These are phyloP conservation scores for Fusarium clavum DNA, from an alignment of 2,329 filamentous ascomycete species.

Conservation along the genomic window DNA sequence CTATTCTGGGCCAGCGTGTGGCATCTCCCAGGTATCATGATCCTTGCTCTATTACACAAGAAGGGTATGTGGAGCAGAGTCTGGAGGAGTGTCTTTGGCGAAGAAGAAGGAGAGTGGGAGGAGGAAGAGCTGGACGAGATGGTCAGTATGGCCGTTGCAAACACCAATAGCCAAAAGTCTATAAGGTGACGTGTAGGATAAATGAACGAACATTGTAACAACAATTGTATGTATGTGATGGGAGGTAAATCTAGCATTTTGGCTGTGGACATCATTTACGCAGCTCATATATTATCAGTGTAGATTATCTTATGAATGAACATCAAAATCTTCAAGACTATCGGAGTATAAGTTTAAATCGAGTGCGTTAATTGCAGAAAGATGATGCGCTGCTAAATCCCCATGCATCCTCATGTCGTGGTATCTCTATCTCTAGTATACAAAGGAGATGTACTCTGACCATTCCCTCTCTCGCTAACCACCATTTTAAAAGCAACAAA, in stretches of 20 bases:
- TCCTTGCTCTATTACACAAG: slow-evolving; percentile 91
- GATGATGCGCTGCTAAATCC: slow-evolving; percentile 26
- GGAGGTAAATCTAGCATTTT: slow-evolving; percentile 19
- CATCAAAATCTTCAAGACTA: background rate
- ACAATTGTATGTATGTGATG: slow-evolving; percentile 41
- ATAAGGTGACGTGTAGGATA: slow-evolving; percentile 33
- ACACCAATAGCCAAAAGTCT: slow-evolving; percentile 29
- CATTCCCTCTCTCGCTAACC: slow-evolving; percentile 25
- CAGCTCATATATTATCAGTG: slow-evolving; percentile 28
- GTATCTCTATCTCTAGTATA: slow-evolving; percentile 49
- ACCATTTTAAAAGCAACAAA: slow-evolving; percentile 34
- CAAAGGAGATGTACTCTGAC: slow-evolving; percentile 39
- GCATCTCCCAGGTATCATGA: slow-evolving; percentile 91
- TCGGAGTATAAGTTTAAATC: background rate
- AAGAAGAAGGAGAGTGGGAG: slow-evolving; percentile 67
- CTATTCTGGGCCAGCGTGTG: slow-evolving; percentile 98
- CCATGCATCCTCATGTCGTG: slow-evolving; percentile 33
- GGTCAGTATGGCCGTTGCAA: slow-evolving; percentile 51
- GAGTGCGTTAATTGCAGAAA: slow-evolving; percentile 15
- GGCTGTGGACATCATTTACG: slow-evolving; percentile 10
- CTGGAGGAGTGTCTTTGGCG: slow-evolving; percentile 75
- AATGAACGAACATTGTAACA: slow-evolving; percentile 40
- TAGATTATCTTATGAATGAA: slow-evolving; percentile 29
- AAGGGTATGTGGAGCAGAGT: slow-evolving; percentile 89
- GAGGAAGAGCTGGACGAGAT: slow-evolving; percentile 65